Percentiles rank a stretch among this genome's conserved stretches.
Evolutionary conservation across 495 filamentous ascomycete species (phyloP).

Genomic region (Daldinia concentrica): DNA sequence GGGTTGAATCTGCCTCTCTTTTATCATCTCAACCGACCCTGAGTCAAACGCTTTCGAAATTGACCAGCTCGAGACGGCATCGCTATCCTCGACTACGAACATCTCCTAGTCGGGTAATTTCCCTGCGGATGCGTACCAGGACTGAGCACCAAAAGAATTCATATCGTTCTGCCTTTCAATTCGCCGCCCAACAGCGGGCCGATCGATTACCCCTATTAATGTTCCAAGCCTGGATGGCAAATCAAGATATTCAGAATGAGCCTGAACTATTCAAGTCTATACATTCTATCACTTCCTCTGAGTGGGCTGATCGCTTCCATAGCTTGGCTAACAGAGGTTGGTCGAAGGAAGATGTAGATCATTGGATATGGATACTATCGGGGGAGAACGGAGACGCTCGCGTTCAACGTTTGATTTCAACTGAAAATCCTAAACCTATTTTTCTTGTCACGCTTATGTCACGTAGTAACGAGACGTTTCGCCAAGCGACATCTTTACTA

Average conservation of each 20-base stretch:
- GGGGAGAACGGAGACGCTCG: constrained; percentile 46
- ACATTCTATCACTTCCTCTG: constrained; percentile 27
- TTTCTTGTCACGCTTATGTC: constrained; percentile 52
- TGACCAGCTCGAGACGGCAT: constrained; percentile 25
- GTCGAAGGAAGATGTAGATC: constrained; percentile 43
- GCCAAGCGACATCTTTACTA: constrained; percentile 39
- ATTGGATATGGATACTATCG: constrained; percentile 57
- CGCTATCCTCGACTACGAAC: constrained; percentile 26
- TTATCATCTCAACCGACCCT: constrained; percentile 7
- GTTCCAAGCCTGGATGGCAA: constrained; percentile 46
- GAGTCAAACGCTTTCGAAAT: constrained; percentile 35
- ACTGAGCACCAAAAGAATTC: constrained; percentile 24
- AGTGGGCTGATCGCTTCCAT: constrained; percentile 46
- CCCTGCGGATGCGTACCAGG: constrained; percentile 33
- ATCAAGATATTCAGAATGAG: constrained; percentile 36
- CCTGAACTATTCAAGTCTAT: constrained; percentile 27
- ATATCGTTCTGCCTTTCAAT: constrained; percentile 23
- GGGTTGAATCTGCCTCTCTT: constrained; percentile 6
- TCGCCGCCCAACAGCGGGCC: constrained; percentile 18
- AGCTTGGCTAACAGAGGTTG: constrained; percentile 40
- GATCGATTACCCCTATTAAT: constrained; percentile 49
- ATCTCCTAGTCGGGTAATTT: constrained; percentile 37
- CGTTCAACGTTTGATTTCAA: constrained; percentile 48
- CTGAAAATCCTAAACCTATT: constrained; percentile 48
- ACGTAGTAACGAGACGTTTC: constrained; percentile 45